These are phyloP conservation scores for Yamagishiella unicocca DNA, from an alignment of 139 green algal species.

Conservation along the genomic window DNA sequence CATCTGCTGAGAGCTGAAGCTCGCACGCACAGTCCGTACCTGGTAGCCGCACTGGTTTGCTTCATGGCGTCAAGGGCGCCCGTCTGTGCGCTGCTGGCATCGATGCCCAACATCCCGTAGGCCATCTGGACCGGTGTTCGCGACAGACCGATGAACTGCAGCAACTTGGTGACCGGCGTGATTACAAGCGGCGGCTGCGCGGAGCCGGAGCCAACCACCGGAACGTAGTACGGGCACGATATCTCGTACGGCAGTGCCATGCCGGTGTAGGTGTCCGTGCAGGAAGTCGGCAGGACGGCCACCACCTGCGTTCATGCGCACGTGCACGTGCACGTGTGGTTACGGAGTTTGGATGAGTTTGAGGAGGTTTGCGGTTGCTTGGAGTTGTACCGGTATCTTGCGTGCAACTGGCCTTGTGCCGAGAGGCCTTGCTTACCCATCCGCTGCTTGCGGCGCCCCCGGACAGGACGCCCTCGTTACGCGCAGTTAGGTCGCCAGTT, in stretches of 20 bases:
- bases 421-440: no score
- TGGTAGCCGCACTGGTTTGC: neutral
- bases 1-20: neutral
- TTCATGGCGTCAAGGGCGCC: neutral
- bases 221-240: neutral
- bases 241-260: slow-evolving; percentile 1
- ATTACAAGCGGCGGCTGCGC: neutral
- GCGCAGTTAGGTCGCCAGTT: no score
- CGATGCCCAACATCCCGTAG: slow-evolving; percentile 6
- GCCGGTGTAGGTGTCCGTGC: slow-evolving; percentile 1
- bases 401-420: no score
- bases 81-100: neutral
- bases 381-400: no score
- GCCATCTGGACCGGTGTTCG: neutral
- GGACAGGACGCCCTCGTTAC: no score
- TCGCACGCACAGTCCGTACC: neutral
- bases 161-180: neutral
- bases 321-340: neutral
- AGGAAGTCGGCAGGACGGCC: neutral
- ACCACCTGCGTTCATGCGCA: neutral
- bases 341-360: no score
- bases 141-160: neutral
- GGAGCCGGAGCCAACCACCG: neutral
- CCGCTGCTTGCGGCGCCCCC: no score
- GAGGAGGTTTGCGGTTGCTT: no score